Evolutionary conservation across 106 monocot genomes (phyloP).

Genomic region (Dioscorea alata): DNA sequence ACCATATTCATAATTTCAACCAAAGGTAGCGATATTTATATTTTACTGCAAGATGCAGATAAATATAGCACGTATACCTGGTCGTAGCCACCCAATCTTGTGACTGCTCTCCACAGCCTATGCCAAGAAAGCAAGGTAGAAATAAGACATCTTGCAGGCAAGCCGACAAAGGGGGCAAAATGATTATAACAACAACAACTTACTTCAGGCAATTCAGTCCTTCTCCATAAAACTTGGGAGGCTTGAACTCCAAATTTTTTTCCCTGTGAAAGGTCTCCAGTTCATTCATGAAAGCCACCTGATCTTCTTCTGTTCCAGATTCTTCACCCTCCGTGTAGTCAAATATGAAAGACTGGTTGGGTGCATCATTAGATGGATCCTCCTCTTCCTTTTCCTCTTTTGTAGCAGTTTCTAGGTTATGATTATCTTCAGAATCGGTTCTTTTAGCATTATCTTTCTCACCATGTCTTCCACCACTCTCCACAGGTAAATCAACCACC

Average conservation of each 20-base stretch:
- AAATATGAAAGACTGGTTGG: constrained; percentile 20
- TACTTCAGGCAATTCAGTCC: constrained; percentile 96
- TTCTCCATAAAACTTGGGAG: constrained; percentile 94
- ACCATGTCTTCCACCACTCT: not conserved
- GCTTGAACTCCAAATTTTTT: constrained; percentile 80
- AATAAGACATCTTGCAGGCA: not conserved
- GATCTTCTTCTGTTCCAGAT: constrained; percentile 87
- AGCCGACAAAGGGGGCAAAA: not conserved
- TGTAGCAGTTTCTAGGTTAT: constrained; percentile 11
- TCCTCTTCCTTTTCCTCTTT: constrained; percentile 25
- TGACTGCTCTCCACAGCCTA: constrained; percentile 92
- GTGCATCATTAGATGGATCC: constrained; percentile 12
- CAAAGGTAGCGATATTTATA: not conserved
- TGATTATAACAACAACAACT: constrained; percentile 6
- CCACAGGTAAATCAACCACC: not conserved
- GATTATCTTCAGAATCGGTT: constrained; percentile 13
- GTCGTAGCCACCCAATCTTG: constrained; percentile 89
- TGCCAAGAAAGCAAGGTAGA: not conserved
- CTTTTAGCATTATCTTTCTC: constrained; percentile 16
- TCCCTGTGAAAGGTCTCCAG: constrained; percentile 81
- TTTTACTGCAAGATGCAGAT: not conserved
- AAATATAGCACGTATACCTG: constrained; percentile 34
- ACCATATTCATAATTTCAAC: too few species aligned
- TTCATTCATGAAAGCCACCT: constrained; percentile 83
- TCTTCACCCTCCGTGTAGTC: constrained; percentile 66